These are phyloP conservation scores for Balakata baccata DNA, from an alignment of 345 rosid genomes.

Conservation along the genomic window DNA sequence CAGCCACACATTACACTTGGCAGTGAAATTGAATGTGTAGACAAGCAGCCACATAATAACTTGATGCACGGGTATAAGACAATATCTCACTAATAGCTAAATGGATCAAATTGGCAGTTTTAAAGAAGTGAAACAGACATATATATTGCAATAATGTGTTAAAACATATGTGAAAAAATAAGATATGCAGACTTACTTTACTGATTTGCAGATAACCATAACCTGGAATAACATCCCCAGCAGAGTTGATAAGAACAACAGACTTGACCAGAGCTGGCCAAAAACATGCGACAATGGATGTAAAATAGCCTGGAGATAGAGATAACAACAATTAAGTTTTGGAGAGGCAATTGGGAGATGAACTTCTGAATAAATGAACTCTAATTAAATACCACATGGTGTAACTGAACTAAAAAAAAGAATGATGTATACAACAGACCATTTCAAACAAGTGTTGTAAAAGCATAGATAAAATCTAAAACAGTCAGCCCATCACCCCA, in stretches of 20 bases:
- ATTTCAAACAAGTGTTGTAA: background rate
- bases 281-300: conserved; percentile 50
- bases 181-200: conserved; percentile 39
- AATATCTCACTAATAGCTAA: background rate
- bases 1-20: too few relatives aligned
- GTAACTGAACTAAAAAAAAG: background rate
- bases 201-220: conserved; percentile 40
- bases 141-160: background rate
- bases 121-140: too few relatives aligned
- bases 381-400: background rate
- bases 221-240: conserved; percentile 67
- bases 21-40: background rate
- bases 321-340: conserved; percentile 9
- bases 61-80: background rate
- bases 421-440: background rate
- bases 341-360: conserved; percentile 1
- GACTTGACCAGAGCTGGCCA: conserved; percentile 79
- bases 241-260: conserved; percentile 64
- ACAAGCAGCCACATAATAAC: background rate
- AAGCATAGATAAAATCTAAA: background rate
- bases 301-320: conserved; percentile 60
- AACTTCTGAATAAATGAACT: background rate
- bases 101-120: background rate
- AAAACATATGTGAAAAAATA: background rate
- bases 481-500: background rate